Percentiles rank a stretch among this genome's conserved stretches.
These are phyloP conservation scores for Mucor sp. DNA, from an alignment of 371 early-diverging fungal genomes.

Conservation along the genomic window DNA sequence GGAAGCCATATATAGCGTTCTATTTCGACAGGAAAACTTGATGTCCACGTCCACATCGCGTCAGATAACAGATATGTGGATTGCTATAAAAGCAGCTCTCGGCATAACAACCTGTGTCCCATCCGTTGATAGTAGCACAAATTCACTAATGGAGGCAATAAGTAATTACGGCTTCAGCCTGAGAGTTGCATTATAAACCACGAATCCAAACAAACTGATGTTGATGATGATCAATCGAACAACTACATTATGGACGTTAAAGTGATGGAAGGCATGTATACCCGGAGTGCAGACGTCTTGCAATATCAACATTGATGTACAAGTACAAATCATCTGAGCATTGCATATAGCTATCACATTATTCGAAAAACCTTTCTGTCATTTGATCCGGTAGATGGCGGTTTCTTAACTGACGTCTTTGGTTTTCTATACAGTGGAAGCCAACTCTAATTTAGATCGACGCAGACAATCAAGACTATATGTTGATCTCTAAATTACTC, in stretches of 20 bases:
- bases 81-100: neutral
- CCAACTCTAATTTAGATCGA: neutral
- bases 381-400: neutral
- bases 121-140: neutral
- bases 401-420: neutral
- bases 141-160: neutral
- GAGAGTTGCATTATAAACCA: neutral
- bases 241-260: too few species aligned
- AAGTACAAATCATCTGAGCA: too few species aligned
- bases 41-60: neutral
- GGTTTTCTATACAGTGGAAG: neutral
- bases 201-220: neutral
- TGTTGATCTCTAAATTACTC: neutral
- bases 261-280: too few species aligned
- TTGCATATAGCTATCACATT: too few species aligned
- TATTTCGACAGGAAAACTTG: neutral
- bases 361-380: neutral
- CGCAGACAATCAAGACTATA: neutral
- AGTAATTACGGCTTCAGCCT: neutral
- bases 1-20: neutral
- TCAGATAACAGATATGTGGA: neutral
- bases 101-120: neutral
- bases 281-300: too few species aligned
- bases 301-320: too few species aligned
- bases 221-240: neutral